Percentiles rank a stretch among this genome's conserved stretches.
Conservation (phyloP, 2,329 filamentous ascomycete genomes). For the Hysterium pulicare region DNA sequence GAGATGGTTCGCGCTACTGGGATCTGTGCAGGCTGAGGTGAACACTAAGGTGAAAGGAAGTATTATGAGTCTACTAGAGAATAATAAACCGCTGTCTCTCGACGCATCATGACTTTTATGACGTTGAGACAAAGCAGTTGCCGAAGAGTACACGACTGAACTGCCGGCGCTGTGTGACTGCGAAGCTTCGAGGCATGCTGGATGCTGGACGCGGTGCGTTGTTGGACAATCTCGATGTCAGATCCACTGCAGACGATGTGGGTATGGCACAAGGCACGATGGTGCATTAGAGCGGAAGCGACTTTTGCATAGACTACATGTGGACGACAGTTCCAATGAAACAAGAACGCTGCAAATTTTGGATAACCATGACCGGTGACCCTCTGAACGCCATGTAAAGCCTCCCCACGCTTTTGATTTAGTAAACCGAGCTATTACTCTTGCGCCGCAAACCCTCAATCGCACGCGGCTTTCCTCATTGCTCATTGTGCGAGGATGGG, state of each 20-base stretch:
- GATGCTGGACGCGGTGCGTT: conserved; percentile 14
- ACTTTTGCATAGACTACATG: conserved; percentile 37
- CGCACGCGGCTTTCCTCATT: conserved; percentile 2
- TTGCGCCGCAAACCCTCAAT: conserved; percentile 4
- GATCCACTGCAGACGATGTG: no score
- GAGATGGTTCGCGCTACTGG: conserved; percentile 4
- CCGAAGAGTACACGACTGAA: neutral
- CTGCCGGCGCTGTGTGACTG: neutral
- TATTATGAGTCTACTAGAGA: no score
- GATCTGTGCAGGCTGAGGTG: neutral
- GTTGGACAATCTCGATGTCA: neutral
- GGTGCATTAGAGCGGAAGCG: conserved; percentile 5
- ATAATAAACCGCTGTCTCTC: no score
- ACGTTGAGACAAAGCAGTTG: no score
- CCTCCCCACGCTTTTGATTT: conserved; percentile 28
- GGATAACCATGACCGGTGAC: conserved; percentile 15
- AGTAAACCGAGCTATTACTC: conserved; percentile 23
- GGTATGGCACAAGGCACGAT: neutral
- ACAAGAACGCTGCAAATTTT: conserved; percentile 28
- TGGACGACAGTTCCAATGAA: conserved; percentile 18
- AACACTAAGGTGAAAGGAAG: no score
- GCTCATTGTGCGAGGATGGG: no score
- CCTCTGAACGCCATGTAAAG: conserved; percentile 31
- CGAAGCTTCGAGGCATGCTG: neutral
- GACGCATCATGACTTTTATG: no score